A percentile compares a stretch with the other conserved stretches of the same genome.
Evolutionary conservation across 306 rosid species (phyloP).

Genomic region (Comarum palustre): DNA sequence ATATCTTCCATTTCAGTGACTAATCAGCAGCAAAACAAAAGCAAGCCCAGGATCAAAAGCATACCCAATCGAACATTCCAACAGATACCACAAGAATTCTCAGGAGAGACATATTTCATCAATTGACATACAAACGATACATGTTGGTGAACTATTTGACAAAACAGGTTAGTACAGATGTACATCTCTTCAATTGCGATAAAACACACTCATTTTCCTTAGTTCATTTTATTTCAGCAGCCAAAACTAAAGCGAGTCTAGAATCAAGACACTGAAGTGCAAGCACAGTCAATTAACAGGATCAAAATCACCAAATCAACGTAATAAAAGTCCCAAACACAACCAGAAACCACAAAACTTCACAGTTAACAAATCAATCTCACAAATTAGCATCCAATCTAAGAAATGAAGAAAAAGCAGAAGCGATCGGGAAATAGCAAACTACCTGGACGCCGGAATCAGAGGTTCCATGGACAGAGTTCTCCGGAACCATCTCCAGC

Average conservation of each 20-base stretch:
- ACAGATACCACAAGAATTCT: background rate
- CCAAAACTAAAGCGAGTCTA: background rate
- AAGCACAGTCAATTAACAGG: background rate
- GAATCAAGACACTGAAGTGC: background rate
- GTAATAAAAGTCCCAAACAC: background rate
- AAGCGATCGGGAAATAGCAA: background rate
- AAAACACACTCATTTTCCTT: background rate
- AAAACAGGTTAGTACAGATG: background rate
- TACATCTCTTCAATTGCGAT: background rate
- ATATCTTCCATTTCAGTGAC: background rate
- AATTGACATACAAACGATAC: background rate
- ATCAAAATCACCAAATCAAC: background rate
- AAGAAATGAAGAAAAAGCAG: background rate
- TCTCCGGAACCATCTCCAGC: conserved; percentile 60
- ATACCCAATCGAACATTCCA: background rate
- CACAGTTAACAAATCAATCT: background rate
- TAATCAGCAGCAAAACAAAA: background rate
- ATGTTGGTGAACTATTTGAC: background rate
- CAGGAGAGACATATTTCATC: background rate
- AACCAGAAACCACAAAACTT: background rate
- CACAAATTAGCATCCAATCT: background rate
- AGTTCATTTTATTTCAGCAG: no score
- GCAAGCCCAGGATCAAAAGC: conserved; percentile 1
- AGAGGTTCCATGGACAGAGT: conserved; percentile 39
- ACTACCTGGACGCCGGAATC: conserved; percentile 95